Percentiles rank a stretch among this genome's conserved stretches.
These are phyloP conservation scores for Neophaeococcomyces aloes DNA, from an alignment of 2,329 filamentous ascomycete genomes.

Conservation along the genomic window DNA sequence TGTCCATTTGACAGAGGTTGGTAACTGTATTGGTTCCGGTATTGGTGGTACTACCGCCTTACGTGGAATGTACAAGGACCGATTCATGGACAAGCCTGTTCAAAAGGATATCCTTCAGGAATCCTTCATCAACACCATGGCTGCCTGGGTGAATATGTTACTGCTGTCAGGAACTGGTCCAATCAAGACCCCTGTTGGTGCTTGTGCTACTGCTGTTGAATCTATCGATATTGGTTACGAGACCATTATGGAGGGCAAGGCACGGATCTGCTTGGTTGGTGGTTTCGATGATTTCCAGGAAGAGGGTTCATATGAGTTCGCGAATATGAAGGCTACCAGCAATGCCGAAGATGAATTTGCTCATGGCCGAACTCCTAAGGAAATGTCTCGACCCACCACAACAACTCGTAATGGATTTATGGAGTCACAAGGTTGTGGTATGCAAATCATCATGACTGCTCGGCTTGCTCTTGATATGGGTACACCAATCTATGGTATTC, in stretches of 20 bases:
- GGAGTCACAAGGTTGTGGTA: slow-evolving; percentile 97
- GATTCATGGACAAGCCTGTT: slow-evolving; percentile 89
- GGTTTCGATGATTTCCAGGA: slow-evolving; percentile 99
- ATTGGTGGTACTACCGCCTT: slow-evolving; percentile 91
- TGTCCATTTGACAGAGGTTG: slow-evolving; percentile 92
- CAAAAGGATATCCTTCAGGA: slow-evolving; percentile 99
- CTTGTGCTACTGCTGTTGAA: slow-evolving; percentile 93
- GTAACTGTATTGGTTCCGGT: slow-evolving; percentile 96
- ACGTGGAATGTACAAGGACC: slow-evolving; percentile 96
- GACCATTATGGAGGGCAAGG: slow-evolving; percentile 97
- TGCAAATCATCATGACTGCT: slow-evolving; percentile 97
- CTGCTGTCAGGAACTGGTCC: slow-evolving; percentile 91
- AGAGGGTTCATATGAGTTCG: slow-evolving; percentile 98
- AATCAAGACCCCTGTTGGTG: slow-evolving; percentile 97
- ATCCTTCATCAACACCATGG: slow-evolving; percentile 99
- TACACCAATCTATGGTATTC: slow-evolving; percentile 89
- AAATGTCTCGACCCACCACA: slow-evolving; percentile 96
- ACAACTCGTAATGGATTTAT: slow-evolving; percentile 97
- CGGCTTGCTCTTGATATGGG: slow-evolving; percentile 96
- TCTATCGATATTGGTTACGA: slow-evolving; percentile 97
- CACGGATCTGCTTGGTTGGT: slow-evolving; percentile 91
- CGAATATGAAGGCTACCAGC: slow-evolving; percentile 99
- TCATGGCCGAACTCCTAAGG: slow-evolving; percentile 84
- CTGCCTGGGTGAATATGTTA: slow-evolving; percentile 99
- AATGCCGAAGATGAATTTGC: slow-evolving; percentile 94